Evolutionary conservation across 2,329 filamentous ascomycete species (phyloP).

Genomic region (Nectriaceae sp.): DNA sequence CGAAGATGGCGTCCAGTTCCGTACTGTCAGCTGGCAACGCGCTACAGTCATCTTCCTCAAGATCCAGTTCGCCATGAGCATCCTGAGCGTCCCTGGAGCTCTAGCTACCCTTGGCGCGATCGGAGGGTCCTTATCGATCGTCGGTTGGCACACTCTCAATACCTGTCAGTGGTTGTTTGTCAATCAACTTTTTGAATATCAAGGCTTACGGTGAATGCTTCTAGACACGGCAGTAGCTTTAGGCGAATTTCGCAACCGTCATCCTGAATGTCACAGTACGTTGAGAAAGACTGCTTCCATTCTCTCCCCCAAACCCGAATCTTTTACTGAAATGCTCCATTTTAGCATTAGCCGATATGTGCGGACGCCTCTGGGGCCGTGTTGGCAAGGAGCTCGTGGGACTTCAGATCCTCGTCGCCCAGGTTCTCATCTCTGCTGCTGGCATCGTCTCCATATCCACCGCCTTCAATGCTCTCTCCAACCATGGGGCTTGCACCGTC

Average conservation of each 20-base stretch:
- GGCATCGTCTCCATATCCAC: constrained; percentile 14
- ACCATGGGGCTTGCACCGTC: constrained; percentile 28
- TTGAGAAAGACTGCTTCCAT: background rate
- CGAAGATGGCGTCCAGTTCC: constrained; percentile 30
- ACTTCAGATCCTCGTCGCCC: constrained; percentile 26
- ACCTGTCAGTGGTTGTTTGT: constrained; percentile 25
- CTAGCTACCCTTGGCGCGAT: constrained; percentile 14
- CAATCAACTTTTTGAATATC: background rate
- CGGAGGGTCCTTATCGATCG: constrained; percentile 17
- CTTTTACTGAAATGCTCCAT: background rate
- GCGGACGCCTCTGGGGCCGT: constrained; percentile 23
- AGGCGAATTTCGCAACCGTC: constrained; percentile 27
- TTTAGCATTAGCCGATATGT: constrained; percentile 27
- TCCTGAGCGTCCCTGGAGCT: constrained; percentile 25
- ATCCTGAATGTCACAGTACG: constrained; percentile 27
- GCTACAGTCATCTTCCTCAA: constrained; percentile 43
- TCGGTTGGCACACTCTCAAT: constrained; percentile 30
- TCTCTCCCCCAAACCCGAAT: background rate
- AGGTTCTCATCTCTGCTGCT: constrained; percentile 23
- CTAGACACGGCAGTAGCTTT: constrained; percentile 24
- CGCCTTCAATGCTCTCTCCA: constrained; percentile 25
- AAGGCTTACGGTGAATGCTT: background rate
- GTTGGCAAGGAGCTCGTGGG: constrained; percentile 26
- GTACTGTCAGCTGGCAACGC: constrained; percentile 39
- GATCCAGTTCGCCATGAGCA: constrained; percentile 30